These are phyloP conservation scores for Alternaria triticina DNA, from an alignment of 2,329 filamentous ascomycete species.

Conservation along the genomic window DNA sequence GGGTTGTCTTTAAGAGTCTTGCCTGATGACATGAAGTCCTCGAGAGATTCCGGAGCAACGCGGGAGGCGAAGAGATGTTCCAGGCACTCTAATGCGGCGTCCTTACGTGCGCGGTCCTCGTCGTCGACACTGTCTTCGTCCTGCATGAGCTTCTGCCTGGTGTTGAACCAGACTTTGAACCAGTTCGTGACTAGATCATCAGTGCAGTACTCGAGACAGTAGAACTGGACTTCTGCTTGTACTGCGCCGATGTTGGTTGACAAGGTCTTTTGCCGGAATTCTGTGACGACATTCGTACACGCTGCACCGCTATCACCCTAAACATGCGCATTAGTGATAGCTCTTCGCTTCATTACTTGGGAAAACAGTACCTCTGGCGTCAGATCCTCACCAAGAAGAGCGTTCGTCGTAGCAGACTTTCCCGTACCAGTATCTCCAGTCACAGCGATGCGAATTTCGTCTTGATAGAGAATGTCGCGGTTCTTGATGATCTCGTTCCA, in stretches of 20 bases:
- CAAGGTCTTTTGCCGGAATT: conserved; percentile 8
- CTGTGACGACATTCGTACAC: conserved; percentile 17
- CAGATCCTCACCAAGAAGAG: conserved; percentile 16
- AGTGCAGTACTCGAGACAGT: conserved; percentile 3
- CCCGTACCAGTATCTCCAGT: conserved; percentile 25
- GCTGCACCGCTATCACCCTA: conserved; percentile 13
- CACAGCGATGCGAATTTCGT: conserved; percentile 11
- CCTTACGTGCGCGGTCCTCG: background rate
- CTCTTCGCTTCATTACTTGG: too few species aligned
- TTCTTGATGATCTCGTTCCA: background rate
- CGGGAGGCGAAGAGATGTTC: conserved; percentile 5
- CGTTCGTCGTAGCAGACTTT: conserved; percentile 24
- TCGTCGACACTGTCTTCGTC: conserved; percentile 11
- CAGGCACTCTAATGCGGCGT: conserved; percentile 6
- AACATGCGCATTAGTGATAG: background rate
- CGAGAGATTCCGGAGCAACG: conserved; percentile 1
- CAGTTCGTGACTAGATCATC: conserved; percentile 8
- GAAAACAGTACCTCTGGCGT: conserved; percentile 14
- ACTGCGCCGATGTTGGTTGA: conserved; percentile 8
- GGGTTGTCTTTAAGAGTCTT: background rate
- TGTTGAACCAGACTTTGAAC: conserved; percentile 3
- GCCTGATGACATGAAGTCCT: conserved; percentile 14
- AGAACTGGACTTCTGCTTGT: conserved; percentile 19
- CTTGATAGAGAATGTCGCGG: background rate
- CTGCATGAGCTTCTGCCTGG: background rate